Conservation (phyloP, 306 rosid species). For the Fragaria iinumae region DNA sequence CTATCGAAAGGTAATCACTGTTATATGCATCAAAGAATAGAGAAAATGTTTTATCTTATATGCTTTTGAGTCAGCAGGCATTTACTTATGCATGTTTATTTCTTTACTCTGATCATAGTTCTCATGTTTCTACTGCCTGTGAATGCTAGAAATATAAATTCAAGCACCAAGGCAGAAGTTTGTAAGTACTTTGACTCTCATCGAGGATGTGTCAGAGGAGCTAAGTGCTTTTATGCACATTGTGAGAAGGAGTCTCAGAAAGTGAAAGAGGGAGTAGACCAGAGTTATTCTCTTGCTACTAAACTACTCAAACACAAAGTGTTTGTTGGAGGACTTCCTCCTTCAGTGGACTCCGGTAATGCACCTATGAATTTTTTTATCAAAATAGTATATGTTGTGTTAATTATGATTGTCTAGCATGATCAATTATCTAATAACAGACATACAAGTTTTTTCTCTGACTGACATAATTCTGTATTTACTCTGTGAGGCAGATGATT, state of each 20-base stretch:
- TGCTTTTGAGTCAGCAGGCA: background rate
- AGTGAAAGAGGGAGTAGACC: constrained; percentile 20
- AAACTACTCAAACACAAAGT: constrained; percentile 19
- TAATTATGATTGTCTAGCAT: background rate
- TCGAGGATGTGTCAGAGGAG: constrained; percentile 40
- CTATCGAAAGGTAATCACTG: constrained; percentile 23
- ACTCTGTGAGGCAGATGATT: constrained; percentile 22
- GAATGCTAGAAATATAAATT: constrained; percentile 8
- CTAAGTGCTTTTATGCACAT: constrained; percentile 35
- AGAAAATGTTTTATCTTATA: background rate
- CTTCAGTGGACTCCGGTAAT: constrained; percentile 39
- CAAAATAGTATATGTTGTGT: background rate
- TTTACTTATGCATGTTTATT: background rate
- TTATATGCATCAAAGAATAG: background rate
- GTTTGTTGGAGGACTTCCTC: constrained; percentile 40
- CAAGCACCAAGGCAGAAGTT: constrained; percentile 24
- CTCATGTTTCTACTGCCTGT: constrained; percentile 17
- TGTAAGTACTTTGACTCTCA: constrained; percentile 37
- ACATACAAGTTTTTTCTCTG: background rate
- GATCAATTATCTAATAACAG: too few relatives aligned
- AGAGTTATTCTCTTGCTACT: constrained; percentile 10
- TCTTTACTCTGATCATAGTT: background rate
- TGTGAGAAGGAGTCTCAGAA: constrained; percentile 15
- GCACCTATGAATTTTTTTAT: constrained; percentile 10
- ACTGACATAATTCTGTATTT: background rate